phyloP scores from a whole-genome alignment of 1,139 yeast species.

The Meyerozyma elateridarum region DNA sequence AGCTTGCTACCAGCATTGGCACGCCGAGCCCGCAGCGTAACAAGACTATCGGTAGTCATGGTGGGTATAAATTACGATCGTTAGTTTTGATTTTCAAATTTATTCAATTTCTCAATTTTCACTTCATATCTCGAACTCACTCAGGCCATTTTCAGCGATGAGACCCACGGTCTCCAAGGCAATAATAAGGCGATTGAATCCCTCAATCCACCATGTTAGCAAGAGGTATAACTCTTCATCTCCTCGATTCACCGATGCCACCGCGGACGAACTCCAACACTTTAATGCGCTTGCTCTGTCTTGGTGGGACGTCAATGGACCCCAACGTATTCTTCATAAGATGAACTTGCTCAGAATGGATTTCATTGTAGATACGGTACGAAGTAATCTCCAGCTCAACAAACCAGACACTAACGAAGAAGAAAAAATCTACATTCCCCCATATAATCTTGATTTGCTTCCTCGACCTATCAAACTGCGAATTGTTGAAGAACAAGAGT shows the following conservation, averaged over 20 bases:
- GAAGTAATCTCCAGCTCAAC: slow-evolving; percentile 42
- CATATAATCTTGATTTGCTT: slow-evolving; percentile 62
- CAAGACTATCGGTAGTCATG: slow-evolving; percentile 42
- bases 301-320: slow-evolving; percentile 97
- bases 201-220: no score
- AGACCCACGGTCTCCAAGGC: not conserved
- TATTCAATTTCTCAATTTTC: slow-evolving; percentile 1
- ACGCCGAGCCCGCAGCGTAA: slow-evolving; percentile 72
- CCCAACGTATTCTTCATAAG: slow-evolving; percentile 88
- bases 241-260: slow-evolving; percentile 28
- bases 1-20: slow-evolving; percentile 89
- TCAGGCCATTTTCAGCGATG: not conserved
- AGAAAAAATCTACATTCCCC: slow-evolving; percentile 67
- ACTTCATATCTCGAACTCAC: not conserved
- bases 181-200: not conserved
- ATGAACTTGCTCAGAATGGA: slow-evolving; percentile 91
- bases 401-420: slow-evolving; percentile 30
- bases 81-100: slow-evolving; percentile 1
- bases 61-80: slow-evolving; percentile 10
- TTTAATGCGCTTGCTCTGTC: slow-evolving; percentile 79
- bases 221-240: not conserved
- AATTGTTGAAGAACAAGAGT: slow-evolving; percentile 46
- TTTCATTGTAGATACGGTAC: slow-evolving; percentile 63
- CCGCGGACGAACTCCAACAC: slow-evolving; percentile 61
- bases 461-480: slow-evolving; percentile 49